phyloP scores from a whole-genome alignment of 148 eudicot species.

The Silene uniflora region DNA sequence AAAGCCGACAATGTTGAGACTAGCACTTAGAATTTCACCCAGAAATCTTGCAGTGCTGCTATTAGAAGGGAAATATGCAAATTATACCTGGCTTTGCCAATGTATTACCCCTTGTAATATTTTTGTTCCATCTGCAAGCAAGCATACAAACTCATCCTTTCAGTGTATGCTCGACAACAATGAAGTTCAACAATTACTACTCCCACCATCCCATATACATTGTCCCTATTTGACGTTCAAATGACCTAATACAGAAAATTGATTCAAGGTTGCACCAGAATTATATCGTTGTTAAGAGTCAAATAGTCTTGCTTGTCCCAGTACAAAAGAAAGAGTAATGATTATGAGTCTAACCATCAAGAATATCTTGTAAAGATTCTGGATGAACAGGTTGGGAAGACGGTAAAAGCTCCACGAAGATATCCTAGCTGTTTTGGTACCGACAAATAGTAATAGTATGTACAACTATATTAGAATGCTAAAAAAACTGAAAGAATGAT shows the following conservation, averaged over 20 bases:
- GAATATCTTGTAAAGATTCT: conserved; percentile 67
- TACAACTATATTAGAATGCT: too few relatives aligned
- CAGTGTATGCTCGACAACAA: neutral
- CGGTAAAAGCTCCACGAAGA: conserved; percentile 70
- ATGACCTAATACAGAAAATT: too few relatives aligned
- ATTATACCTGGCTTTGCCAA: conserved; percentile 93
- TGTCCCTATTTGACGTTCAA: too few relatives aligned
- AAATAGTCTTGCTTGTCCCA: neutral
- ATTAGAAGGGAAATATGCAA: conserved; percentile 82
- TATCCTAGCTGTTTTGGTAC: conserved; percentile 77
- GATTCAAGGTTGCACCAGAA: too few relatives aligned
- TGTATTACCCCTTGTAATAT: conserved; percentile 92
- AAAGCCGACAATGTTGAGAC: conserved; percentile 87
- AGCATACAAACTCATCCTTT: neutral
- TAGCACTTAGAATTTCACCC: conserved; percentile 97
- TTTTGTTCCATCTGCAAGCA: conserved; percentile 57
- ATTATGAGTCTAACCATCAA: conserved; percentile 52
- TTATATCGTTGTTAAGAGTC: too few relatives aligned
- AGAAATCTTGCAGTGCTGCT: conserved; percentile 89
- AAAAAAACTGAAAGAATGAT: too few relatives aligned
- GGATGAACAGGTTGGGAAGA: conserved; percentile 70
- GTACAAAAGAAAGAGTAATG: neutral
- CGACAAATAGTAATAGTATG: conserved; percentile 8
- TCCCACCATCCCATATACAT: too few relatives aligned
- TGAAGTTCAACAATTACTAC: too few relatives aligned